phyloP scores from a whole-genome alignment of 2,329 filamentous ascomycete genomes.

The Fusarium udum region DNA sequence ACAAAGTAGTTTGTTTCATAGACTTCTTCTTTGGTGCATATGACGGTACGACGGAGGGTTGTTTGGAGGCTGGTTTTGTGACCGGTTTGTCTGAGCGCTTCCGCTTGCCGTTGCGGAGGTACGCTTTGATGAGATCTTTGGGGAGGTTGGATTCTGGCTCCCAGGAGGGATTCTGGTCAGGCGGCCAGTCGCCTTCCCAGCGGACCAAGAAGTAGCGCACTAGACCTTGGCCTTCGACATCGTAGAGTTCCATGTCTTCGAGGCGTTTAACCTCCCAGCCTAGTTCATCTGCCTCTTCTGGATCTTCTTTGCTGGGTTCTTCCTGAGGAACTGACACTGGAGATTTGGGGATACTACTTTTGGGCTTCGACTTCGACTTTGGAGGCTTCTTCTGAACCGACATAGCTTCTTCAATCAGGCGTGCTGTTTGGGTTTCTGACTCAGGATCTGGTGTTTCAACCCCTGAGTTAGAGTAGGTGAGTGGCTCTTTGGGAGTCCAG shows the following conservation, averaged over 20 bases:
- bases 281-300: slow-evolving; percentile 33
- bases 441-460: slow-evolving; percentile 3
- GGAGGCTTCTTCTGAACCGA: not conserved
- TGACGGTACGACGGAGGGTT: slow-evolving; percentile 7
- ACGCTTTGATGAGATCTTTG: slow-evolving; percentile 52
- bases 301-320: not conserved
- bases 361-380: not conserved
- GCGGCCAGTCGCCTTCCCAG: slow-evolving; percentile 67
- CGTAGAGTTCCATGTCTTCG: slow-evolving; percentile 52
- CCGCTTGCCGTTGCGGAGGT: slow-evolving; percentile 46
- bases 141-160: slow-evolving; percentile 64
- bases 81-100: not conserved
- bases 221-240: slow-evolving; percentile 48
- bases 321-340: not conserved
- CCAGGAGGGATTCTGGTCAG: slow-evolving; percentile 66
- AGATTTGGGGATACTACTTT: not conserved
- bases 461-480: slow-evolving; percentile 9
- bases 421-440: not conserved
- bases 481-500: slow-evolving; percentile 1
- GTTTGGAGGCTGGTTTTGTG: slow-evolving; percentile 24
- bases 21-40: slow-evolving; percentile 28
- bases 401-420: not conserved
- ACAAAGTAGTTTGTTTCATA: slow-evolving; percentile 36
- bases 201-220: slow-evolving; percentile 62
- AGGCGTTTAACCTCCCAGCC: slow-evolving; percentile 57